Evolutionary conservation across 2,329 filamentous ascomycete genomes (phyloP).

Genomic region (Elsinoe fawcettii): DNA sequence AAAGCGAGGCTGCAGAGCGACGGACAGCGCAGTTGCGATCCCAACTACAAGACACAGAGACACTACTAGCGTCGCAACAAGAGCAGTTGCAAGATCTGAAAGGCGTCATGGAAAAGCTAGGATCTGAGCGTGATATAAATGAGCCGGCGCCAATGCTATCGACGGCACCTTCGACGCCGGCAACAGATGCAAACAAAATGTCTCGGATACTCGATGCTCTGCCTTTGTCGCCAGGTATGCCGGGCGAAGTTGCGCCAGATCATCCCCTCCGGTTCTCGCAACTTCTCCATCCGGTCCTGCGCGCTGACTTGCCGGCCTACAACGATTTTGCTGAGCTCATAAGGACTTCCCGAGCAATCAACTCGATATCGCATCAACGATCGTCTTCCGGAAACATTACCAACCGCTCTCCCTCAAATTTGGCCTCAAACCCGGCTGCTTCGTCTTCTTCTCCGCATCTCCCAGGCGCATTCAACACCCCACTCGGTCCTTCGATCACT

Average conservation of each 20-base stretch:
- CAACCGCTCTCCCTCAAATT: constrained; percentile 28
- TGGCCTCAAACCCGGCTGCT: constrained; percentile 22
- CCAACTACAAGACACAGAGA: constrained; percentile 80
- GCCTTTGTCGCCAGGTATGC: constrained; percentile 43
- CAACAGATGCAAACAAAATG: constrained; percentile 52
- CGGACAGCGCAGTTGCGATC: constrained; percentile 81
- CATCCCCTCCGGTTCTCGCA: constrained; percentile 70
- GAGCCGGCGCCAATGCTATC: constrained; percentile 52
- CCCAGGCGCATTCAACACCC: constrained; percentile 36
- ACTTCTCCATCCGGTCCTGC: constrained; percentile 72
- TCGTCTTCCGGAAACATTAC: constrained; percentile 51
- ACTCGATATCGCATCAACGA: constrained; percentile 53
- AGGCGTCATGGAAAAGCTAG: constrained; percentile 82
- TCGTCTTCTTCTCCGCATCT: constrained; percentile 33
- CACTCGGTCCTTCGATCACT: constrained; percentile 26
- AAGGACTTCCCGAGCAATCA: constrained; percentile 53
- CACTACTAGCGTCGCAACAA: constrained; percentile 78
- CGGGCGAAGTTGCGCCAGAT: constrained; percentile 50
- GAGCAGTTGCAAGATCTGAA: constrained; percentile 91
- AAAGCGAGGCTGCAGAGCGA: constrained; percentile 67
- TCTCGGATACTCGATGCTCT: constrained; percentile 54
- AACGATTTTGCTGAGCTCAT: constrained; percentile 78
- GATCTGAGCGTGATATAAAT: constrained; percentile 59
- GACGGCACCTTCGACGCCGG: constrained; percentile 71
- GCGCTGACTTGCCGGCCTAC: constrained; percentile 72